A percentile compares a stretch with the other conserved stretches of the same genome.
Conservation (phyloP, 73 alveolate species). For the Paramecium primaurelia region DNA sequence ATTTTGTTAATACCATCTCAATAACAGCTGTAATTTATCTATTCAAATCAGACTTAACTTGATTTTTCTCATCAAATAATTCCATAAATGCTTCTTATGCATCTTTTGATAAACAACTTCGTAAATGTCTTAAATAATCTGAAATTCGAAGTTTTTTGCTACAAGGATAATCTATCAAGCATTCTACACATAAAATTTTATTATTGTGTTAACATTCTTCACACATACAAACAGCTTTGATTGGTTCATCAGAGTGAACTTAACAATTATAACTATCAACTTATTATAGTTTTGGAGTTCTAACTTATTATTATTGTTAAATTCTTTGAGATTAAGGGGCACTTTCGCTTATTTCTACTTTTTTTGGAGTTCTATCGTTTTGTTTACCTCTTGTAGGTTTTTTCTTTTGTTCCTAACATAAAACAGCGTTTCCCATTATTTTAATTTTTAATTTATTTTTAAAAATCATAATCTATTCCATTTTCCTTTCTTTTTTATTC, state of each 20-base stretch:
- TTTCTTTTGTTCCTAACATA: constrained; percentile 3
- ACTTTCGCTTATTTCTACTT: not conserved
- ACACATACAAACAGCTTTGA: constrained; percentile 16
- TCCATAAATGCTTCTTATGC: constrained; percentile 48
- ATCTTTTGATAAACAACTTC: constrained; percentile 25
- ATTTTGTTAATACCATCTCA: not conserved
- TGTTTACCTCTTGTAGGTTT: not conserved
- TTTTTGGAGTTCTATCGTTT: not conserved
- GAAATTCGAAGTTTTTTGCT: not conserved
- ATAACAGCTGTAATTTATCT: not conserved
- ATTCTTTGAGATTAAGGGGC: not conserved
- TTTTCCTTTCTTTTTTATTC: not conserved
- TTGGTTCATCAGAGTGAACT: constrained; percentile 27
- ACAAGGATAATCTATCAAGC: constrained; percentile 33
- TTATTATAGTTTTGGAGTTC: constrained; percentile 24
- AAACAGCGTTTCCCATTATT: constrained; percentile 39
- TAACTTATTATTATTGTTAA: not conserved
- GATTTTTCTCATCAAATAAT: constrained; percentile 27
- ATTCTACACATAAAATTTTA: constrained; percentile 26
- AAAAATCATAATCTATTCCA: not conserved
- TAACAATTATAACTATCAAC: constrained; percentile 25
- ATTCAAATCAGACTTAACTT: constrained; percentile 23
- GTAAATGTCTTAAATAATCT: not conserved
- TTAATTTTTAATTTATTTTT: not conserved
- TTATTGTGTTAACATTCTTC: not conserved